Conservation (phyloP, 495 filamentous ascomycete genomes). For the Penicillium coffeae region DNA sequence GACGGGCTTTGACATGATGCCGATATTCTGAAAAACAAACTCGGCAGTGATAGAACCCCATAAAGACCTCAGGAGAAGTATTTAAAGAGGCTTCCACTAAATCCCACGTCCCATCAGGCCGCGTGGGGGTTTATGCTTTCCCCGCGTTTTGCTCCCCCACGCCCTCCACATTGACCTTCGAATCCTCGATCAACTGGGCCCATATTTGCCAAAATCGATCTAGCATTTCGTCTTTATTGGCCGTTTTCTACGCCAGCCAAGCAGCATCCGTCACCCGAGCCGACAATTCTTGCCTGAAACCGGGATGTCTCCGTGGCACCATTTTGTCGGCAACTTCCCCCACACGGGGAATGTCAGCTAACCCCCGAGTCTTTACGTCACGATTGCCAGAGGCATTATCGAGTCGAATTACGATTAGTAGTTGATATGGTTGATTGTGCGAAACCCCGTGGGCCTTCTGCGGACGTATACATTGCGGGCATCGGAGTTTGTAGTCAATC, state of each 20-base stretch:
- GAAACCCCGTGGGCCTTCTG: too few relatives aligned
- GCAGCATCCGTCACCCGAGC: not conserved
- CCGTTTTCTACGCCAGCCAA: not conserved
- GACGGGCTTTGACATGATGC: conserved; percentile 18
- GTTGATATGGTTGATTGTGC: too few relatives aligned
- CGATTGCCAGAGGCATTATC: not conserved
- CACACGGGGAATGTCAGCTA: not conserved
- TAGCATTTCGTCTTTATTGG: not conserved
- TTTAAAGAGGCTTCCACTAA: not conserved
- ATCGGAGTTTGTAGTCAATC: too few relatives aligned
- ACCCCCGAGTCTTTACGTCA: not conserved
- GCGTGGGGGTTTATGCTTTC: not conserved
- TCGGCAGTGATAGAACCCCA: not conserved
- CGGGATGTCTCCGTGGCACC: not conserved
- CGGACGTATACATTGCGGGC: too few relatives aligned
- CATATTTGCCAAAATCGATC: not conserved
- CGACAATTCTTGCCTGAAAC: not conserved
- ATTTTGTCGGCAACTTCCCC: not conserved
- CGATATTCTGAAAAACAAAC: not conserved
- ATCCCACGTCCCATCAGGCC: not conserved
- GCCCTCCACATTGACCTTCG: not conserved
- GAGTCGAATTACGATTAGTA: too few relatives aligned
- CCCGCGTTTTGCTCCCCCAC: not conserved
- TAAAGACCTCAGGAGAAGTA: not conserved
- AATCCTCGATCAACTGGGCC: not conserved